Percentiles rank a stretch among this genome's conserved stretches.
Evolutionary conservation across 2,329 filamentous ascomycete species (phyloP).

Genomic region (Talaromyces sp.): DNA sequence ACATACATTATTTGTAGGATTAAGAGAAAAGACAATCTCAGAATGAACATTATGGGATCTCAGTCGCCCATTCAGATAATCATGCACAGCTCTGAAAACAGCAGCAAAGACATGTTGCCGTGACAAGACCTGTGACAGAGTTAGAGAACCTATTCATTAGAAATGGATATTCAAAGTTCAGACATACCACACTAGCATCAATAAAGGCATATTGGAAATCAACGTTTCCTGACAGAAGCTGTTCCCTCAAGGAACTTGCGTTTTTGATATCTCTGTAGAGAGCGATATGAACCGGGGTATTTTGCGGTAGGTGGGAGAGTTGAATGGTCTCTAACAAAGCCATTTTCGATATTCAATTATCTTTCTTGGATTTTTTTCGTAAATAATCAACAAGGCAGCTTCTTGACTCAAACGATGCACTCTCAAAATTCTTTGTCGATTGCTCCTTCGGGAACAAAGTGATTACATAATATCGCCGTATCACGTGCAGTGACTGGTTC

Average conservation of each 20-base stretch:
- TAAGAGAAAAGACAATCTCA: conserved; percentile 77
- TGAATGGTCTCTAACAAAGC: conserved; percentile 57
- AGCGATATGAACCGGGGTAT: conserved; percentile 64
- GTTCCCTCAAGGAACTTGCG: conserved; percentile 68
- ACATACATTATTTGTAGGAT: conserved; percentile 73
- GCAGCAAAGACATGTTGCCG: conserved; percentile 69
- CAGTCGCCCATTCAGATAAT: conserved; percentile 55
- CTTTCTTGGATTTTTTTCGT: background rate
- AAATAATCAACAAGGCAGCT: background rate
- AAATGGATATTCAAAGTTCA: background rate
- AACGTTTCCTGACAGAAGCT: conserved; percentile 77
- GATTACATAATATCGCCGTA: background rate
- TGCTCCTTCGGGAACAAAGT: background rate
- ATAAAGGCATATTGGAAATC: conserved; percentile 92
- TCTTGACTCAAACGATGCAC: background rate
- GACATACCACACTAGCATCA: conserved; percentile 70
- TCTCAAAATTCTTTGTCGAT: background rate
- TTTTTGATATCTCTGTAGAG: conserved; percentile 76
- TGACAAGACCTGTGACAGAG: conserved; percentile 57
- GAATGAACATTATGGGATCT: conserved; percentile 84
- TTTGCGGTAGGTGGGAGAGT: conserved; percentile 69
- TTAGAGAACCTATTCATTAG: conserved; percentile 4
- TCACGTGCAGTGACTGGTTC: conserved; percentile 8
- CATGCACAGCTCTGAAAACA: conserved; percentile 69
- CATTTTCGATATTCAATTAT: conserved; percentile 14